Evolutionary conservation across 2,329 filamentous ascomycete species (phyloP).

Genomic region (Dendryphion nanum): DNA sequence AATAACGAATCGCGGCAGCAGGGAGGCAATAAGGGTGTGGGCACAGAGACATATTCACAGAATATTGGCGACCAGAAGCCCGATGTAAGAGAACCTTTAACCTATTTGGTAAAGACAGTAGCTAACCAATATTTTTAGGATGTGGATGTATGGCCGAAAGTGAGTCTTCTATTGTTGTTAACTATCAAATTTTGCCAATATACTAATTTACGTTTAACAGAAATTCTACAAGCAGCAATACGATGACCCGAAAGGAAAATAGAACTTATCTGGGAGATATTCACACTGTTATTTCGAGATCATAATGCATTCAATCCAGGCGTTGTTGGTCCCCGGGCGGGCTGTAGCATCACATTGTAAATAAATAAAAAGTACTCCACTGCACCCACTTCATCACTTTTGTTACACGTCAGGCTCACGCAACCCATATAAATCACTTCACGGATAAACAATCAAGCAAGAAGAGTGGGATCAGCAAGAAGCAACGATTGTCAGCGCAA

Average conservation of each 20-base stretch:
- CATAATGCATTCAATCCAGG: neutral
- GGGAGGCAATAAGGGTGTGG: conserved; percentile 24
- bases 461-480: neutral
- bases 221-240: conserved; percentile 35
- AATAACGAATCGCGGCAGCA: conserved; percentile 22
- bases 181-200: conserved; percentile 18
- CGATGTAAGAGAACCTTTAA: conserved; percentile 14
- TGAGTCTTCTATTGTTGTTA: neutral
- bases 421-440: neutral
- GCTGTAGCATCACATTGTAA: neutral
- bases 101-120: neutral
- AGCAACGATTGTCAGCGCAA: neutral
- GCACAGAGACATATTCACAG: conserved; percentile 25
- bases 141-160: conserved; percentile 3
- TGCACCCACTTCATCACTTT: neutral
- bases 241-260: conserved; percentile 37
- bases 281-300: no score
- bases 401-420: neutral
- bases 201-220: no score
- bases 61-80: conserved; percentile 26
- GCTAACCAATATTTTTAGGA: neutral
- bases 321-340: no score
- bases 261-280: no score
- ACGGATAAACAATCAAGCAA: neutral
- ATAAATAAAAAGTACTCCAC: neutral